Evolutionary conservation across 257 asterid genomes (phyloP).

Genomic region (Solanum medicagineum): DNA sequence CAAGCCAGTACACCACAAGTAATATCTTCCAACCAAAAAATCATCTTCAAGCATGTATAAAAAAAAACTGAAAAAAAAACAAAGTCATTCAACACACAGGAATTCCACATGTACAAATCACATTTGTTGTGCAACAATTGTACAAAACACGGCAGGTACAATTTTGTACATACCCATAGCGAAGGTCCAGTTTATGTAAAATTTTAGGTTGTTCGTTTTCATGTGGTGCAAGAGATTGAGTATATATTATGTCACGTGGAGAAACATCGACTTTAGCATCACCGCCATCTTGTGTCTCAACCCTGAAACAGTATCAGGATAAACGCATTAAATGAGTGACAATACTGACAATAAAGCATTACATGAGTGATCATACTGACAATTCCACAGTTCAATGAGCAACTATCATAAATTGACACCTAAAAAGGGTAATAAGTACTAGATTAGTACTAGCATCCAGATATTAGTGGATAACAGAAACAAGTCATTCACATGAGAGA

Average conservation of each 20-base stretch:
- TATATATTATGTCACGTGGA: constrained; percentile 91
- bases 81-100: neutral
- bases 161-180: constrained; percentile 57
- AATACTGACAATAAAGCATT: neutral
- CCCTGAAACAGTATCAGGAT: constrained; percentile 34
- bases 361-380: neutral
- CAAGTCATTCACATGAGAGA: neutral
- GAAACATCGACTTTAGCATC: constrained; percentile 93
- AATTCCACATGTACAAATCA: neutral
- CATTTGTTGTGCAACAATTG: neutral
- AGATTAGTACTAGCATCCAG: neutral
- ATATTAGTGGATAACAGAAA: neutral
- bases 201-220: constrained; percentile 57
- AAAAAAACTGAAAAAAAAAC: neutral
- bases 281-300: constrained; percentile 97
- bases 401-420: neutral
- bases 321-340: neutral
- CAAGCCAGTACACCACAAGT: neutral
- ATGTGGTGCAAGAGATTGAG: constrained; percentile 71
- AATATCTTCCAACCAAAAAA: neutral
- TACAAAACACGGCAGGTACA: neutral
- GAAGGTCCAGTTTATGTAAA: constrained; percentile 83
- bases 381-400: neutral
- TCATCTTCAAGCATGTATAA: neutral
- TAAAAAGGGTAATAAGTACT: neutral